Conservation (phyloP, 1,139 yeast genomes). For the Casaregolazyma suthepensis region DNA sequence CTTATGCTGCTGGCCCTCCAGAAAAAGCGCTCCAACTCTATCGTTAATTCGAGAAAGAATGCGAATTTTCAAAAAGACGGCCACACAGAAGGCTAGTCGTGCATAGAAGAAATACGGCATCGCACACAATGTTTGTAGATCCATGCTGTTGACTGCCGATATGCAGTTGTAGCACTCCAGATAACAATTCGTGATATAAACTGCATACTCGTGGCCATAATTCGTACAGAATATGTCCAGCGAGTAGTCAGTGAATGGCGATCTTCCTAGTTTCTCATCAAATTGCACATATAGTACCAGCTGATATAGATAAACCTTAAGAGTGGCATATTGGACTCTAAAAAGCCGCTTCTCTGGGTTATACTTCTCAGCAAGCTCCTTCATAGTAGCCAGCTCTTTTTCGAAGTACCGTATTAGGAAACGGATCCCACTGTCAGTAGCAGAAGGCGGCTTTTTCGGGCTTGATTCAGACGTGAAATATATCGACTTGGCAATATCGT, state of each 20-base stretch:
- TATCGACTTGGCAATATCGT: constrained; percentile 41
- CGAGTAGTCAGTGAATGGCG: constrained; percentile 35
- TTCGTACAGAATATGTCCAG: constrained; percentile 25
- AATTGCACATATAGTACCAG: constrained; percentile 39
- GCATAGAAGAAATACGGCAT: constrained; percentile 61
- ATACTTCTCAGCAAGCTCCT: constrained; percentile 4
- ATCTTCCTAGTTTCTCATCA: constrained; percentile 26
- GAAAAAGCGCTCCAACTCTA: not conserved
- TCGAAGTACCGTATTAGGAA: constrained; percentile 25
- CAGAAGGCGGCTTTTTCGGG: constrained; percentile 26
- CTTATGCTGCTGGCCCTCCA: constrained; percentile 28
- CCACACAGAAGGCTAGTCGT: constrained; percentile 61
- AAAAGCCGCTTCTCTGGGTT: constrained; percentile 6
- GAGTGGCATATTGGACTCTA: constrained; percentile 41
- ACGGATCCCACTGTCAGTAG: constrained; percentile 22
- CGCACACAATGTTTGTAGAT: constrained; percentile 35
- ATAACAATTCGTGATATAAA: constrained; percentile 22
- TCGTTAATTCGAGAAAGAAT: constrained; percentile 49
- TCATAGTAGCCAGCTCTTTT: constrained; percentile 14
- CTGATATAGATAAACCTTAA: constrained; percentile 71
- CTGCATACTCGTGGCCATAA: constrained; percentile 19
- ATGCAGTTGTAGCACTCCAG: constrained; percentile 20
- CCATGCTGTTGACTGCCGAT: constrained; percentile 15
- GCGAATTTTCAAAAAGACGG: constrained; percentile 56
- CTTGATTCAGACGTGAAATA: constrained; percentile 21